Percentiles rank a stretch among this genome's conserved stretches.
These are phyloP conservation scores for Linum tenue DNA, from an alignment of 345 rosid genomes.

Conservation along the genomic window DNA sequence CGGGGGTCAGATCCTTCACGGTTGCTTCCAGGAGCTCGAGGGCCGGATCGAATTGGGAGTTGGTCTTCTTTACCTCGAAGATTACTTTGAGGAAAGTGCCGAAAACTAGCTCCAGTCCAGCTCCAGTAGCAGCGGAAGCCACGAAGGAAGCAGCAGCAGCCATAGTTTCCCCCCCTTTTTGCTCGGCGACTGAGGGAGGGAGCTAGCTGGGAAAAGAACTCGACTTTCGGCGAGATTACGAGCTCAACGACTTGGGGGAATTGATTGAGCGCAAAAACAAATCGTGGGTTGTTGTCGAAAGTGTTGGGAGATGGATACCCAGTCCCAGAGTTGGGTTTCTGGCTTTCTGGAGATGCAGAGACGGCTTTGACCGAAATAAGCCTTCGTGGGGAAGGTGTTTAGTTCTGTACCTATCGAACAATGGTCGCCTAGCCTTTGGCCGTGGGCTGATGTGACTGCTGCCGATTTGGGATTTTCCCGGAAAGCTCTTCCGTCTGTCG, in stretches of 20 bases:
- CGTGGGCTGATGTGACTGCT: too few relatives aligned
- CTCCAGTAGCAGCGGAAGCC: background rate
- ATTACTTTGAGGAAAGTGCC: background rate
- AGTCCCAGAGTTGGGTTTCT: too few relatives aligned
- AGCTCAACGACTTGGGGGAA: background rate
- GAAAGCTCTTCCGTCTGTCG: too few relatives aligned
- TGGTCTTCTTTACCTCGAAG: background rate
- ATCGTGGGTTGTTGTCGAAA: too few relatives aligned
- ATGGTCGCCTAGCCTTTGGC: too few relatives aligned
- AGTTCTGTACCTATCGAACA: too few relatives aligned
- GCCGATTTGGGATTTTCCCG: too few relatives aligned
- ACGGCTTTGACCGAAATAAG: too few relatives aligned
- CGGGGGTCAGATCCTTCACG: background rate
- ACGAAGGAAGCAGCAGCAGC: background rate
- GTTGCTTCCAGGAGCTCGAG: slow-evolving; percentile 1
- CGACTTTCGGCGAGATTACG: background rate
- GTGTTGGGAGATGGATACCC: too few relatives aligned
- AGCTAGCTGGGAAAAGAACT: background rate
- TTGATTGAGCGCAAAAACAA: too few relatives aligned
- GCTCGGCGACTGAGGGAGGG: background rate
- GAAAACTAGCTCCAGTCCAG: slow-evolving; percentile 5
- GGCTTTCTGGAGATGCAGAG: too few relatives aligned
- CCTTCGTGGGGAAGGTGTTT: too few relatives aligned
- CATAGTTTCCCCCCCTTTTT: background rate
- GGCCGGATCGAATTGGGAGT: background rate